A percentile compares a stretch with the other conserved stretches of the same genome.
Conservation (phyloP, 352 stramenopile genomes). For the Blastocystis sp. region DNA sequence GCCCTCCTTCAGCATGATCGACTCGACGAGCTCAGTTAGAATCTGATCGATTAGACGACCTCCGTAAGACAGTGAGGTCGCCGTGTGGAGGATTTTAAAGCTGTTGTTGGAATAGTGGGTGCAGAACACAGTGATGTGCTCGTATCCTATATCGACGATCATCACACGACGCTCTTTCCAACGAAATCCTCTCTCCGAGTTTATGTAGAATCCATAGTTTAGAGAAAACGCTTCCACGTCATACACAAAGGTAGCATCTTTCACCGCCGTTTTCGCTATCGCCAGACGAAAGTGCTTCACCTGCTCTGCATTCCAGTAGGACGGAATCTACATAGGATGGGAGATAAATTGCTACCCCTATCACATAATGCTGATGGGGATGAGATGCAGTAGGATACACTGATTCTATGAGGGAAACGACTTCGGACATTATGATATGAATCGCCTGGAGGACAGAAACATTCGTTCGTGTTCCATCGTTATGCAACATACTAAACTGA, state of each 20-base stretch:
- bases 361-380: not conserved
- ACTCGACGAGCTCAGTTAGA: not conserved
- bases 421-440: not conserved
- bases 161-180: not conserved
- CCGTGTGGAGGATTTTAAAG: not conserved
- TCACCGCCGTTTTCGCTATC: not conserved
- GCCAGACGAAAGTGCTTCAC: not conserved
- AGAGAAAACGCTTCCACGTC: not conserved
- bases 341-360: not conserved
- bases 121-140: not conserved
- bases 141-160: constrained; percentile 40
- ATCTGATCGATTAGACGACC: not conserved
- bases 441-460: not conserved
- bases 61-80: not conserved
- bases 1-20: not conserved
- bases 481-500: not conserved
- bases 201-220: not conserved
- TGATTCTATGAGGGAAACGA: not conserved
- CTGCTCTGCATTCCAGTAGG: not conserved
- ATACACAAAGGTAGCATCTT: not conserved
- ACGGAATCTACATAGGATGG: not conserved
- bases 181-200: not conserved
- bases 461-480: not conserved
- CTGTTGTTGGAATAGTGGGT: not conserved
- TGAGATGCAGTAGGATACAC: not conserved